These are phyloP conservation scores for Leucoagaricus sp. DNA, from an alignment of 1,284 basidiomycete species.

Conservation along the genomic window DNA sequence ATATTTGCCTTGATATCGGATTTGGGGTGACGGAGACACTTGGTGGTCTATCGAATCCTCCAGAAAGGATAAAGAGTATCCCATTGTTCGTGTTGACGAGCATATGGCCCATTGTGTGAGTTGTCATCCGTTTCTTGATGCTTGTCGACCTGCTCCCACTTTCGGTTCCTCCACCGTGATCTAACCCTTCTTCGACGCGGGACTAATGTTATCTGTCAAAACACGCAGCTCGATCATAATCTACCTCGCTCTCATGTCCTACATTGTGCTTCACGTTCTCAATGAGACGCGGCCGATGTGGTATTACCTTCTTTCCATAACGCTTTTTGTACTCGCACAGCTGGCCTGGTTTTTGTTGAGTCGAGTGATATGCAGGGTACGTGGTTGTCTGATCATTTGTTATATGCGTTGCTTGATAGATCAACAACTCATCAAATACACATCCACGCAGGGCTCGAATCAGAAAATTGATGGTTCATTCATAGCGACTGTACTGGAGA, in stretches of 20 bases:
- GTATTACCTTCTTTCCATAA: slow-evolving; percentile 65
- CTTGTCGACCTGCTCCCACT: background rate
- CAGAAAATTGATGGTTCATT: slow-evolving; percentile 80
- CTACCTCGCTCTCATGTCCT: slow-evolving; percentile 74
- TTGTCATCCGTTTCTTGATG: slow-evolving; percentile 21
- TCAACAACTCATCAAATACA: background rate
- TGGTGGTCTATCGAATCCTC: slow-evolving; percentile 56
- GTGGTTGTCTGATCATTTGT: slow-evolving; percentile 14
- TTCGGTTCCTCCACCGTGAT: background rate
- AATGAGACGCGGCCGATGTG: slow-evolving; percentile 73
- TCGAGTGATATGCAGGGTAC: slow-evolving; percentile 74
- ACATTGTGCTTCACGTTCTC: slow-evolving; percentile 71
- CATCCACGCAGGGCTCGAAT: slow-evolving; percentile 48
- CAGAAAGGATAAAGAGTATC: slow-evolving; percentile 56
- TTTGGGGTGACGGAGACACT: slow-evolving; percentile 64
- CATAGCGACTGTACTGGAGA: slow-evolving; percentile 76
- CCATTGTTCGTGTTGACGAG: slow-evolving; percentile 78
- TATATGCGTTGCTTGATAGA: background rate
- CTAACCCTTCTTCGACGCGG: background rate
- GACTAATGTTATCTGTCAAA: background rate
- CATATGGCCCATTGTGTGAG: slow-evolving; percentile 83
- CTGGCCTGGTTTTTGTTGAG: slow-evolving; percentile 78
- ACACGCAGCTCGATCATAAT: slow-evolving; percentile 64
- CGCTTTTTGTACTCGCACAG: slow-evolving; percentile 75
- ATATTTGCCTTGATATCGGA: slow-evolving; percentile 78